phyloP scores from a whole-genome alignment of 2,329 filamentous ascomycete genomes.

The Penicillium sp. region DNA sequence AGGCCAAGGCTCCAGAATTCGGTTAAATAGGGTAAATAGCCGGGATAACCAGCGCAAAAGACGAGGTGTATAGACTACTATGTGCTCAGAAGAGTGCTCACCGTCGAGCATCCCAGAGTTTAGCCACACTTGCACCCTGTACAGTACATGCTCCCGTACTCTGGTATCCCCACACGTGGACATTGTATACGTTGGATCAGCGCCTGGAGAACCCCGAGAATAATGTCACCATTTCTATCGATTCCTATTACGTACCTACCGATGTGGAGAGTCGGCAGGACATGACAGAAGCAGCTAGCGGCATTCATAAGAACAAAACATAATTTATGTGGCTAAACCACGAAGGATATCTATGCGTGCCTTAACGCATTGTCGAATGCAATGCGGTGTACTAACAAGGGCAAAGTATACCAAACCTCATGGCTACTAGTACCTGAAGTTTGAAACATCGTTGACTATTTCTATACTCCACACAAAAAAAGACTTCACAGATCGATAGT shows the following conservation, averaged over 20 bases:
- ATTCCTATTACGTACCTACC: constrained; percentile 9
- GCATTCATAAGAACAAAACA: not conserved
- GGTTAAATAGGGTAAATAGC: constrained; percentile 14
- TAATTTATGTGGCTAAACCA: not conserved
- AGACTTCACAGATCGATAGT: not conserved
- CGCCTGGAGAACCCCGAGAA: not conserved
- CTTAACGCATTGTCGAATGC: too few relatives aligned
- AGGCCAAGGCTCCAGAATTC: not conserved
- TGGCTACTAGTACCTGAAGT: too few relatives aligned
- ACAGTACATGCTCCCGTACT: not conserved
- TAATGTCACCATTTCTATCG: not conserved
- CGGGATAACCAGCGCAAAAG: not conserved
- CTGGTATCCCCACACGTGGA: constrained; percentile 25
- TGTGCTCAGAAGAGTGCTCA: not conserved
- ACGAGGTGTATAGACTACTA: not conserved
- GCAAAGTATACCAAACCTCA: too few relatives aligned
- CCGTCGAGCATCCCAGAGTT: not conserved
- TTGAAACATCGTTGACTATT: too few relatives aligned
- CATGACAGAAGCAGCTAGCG: constrained; percentile 19
- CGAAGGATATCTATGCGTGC: too few relatives aligned
- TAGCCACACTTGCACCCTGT: too few relatives aligned
- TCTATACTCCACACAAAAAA: too few relatives aligned
- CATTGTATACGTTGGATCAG: constrained; percentile 1
- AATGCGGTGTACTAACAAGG: not conserved
- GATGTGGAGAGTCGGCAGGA: constrained; percentile 17